Evolutionary conservation across 495 filamentous ascomycete genomes (phyloP), one percentile per base, ranked within the genome.

Genomic region (Jackrogersella multiformis): DNA sequence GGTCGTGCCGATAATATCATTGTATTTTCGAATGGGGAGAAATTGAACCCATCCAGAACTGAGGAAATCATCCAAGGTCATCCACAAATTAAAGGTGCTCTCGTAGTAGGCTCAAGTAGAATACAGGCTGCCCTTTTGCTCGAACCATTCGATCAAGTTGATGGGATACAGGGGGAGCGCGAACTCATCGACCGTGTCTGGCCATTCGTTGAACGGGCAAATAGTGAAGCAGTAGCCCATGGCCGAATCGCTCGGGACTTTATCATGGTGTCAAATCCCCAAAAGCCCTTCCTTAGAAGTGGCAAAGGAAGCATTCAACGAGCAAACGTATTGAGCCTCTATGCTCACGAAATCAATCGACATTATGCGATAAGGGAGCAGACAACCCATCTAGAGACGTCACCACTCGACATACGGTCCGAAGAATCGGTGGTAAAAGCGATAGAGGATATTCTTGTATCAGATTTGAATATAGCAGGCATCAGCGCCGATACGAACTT

Each of bases 1-100:
- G n/a, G n/a, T n/a, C n/a, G n/a, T n/a, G n/a, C n/a, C n/a, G n/a
- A n/a, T n/a, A n/a, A 45, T 10, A 24, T 45, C 42, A 24, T 88
- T 45, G 82, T 86, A 0, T 74, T 87, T n/a, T 74, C 72, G 4
- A 85, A 82, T 60, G 85, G 83, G 5, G 81, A 87, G 61, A 87
- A 86, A 65, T 44, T 82, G 10, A 84, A 85, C 56, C 84, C 85
- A 0, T 64, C 89, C 4, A 76, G 81, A 0, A 81, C 89, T 20
- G 89, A 91, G 69, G 80, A 82, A 1, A 66, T 66, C 1, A 80
- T 91, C 20, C 82, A 84, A 48, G 75, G 83, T 18, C 73, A 85
- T 49, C 70, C 75, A 2, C 61, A 81, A 0, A 72, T 90, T 2
- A 73, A 80, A 26, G 89, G 89, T 53, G 85, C 81, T 4, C 73